Evolutionary conservation across 148 eudicot genomes (phyloP).

Genomic region (Limonium bicolor): DNA sequence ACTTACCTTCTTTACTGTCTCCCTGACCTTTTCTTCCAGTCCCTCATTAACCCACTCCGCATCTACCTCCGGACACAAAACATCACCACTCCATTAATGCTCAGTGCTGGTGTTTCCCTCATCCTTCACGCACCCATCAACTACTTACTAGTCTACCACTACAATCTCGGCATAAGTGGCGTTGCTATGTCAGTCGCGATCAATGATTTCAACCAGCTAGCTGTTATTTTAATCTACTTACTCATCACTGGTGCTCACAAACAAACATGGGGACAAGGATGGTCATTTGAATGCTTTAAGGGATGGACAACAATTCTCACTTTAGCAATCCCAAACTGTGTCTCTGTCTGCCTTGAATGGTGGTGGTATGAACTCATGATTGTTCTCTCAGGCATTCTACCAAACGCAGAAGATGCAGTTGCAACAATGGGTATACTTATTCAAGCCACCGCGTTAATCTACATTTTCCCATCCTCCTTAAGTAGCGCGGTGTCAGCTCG

Average conservation of each 20-base stretch:
- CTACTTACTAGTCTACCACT: slow-evolving; percentile 12
- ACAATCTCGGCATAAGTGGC: slow-evolving; percentile 17
- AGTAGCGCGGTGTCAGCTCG: slow-evolving; percentile 39
- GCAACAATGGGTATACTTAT: slow-evolving; percentile 62
- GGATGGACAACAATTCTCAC: slow-evolving; percentile 27
- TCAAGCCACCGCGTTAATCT: slow-evolving; percentile 46
- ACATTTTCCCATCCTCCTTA: slow-evolving; percentile 49
- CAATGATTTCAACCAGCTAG: slow-evolving; percentile 25
- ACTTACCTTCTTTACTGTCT: slow-evolving; percentile 19
- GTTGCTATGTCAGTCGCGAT: slow-evolving; percentile 15
- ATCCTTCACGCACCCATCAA: slow-evolving; percentile 19
- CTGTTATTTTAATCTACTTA: slow-evolving; percentile 16
- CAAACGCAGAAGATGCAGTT: slow-evolving; percentile 29
- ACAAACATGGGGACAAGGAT: slow-evolving; percentile 28
- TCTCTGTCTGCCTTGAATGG: slow-evolving; percentile 66
- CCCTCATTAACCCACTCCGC: slow-evolving; percentile 15
- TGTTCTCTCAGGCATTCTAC: slow-evolving; percentile 26
- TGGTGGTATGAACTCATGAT: slow-evolving; percentile 91
- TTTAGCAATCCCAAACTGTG: slow-evolving; percentile 44
- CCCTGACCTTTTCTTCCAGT: slow-evolving; percentile 23
- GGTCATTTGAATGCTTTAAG: slow-evolving; percentile 22
- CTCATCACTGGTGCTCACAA: slow-evolving; percentile 15
- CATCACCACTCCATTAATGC: slow-evolving; percentile 18
- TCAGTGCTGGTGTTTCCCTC: slow-evolving; percentile 18
- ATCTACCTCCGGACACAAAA: slow-evolving; percentile 26